Base-by-base conservation (phyloP, 1,284 basidiomycete genomes). In the Anthracocystis walkeri region DNA sequence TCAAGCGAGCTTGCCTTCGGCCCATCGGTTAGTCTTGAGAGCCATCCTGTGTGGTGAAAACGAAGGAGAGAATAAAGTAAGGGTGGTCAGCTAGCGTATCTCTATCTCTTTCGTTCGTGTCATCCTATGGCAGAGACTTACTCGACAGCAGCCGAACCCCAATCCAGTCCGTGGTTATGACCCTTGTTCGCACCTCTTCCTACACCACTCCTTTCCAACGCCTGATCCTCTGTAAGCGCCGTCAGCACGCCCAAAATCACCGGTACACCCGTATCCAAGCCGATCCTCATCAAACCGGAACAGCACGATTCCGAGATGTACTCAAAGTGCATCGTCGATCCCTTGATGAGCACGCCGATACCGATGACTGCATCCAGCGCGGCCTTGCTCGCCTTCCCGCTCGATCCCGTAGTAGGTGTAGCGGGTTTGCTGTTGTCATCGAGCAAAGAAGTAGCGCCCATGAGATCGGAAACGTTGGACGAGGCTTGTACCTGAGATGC, bases 191-290 rank as follows among this genome's bases (percentile, higher is more conserved):
- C 87, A 4, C 90, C 91, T 27, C 74, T 65, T 10, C 73, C 81
- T 49, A 98, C 87, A 3, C 97, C 96, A 18, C 95, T 93, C 66
- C 96, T 88, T 82, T 95, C 92, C 80, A 97, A 86, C 18, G 97
- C 97, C 87, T 99, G 96, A 79, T 96, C 93, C 69, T 99, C 96
- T 51, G 88, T 93, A 73, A 99, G 89, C 44, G 91, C 93, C 16
- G 96, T 99, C 80, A 99, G 87, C 14, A 99, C 94, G 35, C 97
- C 97, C 85, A 98, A 96, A 75, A 99, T 92, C 81, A 99, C 93
- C 0, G 96, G 96, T n/a, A 93, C 90, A 21, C 93, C 93, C 2
- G 92, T 91, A 86, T 99, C 95, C 78, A 98, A 88, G 84, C 95
- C 94, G 27, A 97, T 90, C 75, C 90, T 90, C 96, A 98, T 99